Base-by-base conservation (phyloP, 2,329 filamentous ascomycete genomes). In the Aspergillus tamarii region DNA sequence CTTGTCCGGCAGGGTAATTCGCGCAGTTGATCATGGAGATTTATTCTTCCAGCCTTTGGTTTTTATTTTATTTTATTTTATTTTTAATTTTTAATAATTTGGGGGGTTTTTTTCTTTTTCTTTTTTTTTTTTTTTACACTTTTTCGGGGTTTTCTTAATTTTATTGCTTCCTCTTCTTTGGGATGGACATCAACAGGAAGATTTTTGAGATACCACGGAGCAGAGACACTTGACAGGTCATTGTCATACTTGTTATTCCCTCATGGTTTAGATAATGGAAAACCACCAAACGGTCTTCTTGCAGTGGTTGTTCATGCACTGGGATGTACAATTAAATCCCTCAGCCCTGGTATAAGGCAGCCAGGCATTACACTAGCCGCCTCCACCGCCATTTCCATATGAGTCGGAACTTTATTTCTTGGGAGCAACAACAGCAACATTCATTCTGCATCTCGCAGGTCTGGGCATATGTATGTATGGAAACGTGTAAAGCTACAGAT, bases 1-100 rank as follows among this genome's bases (percentile, higher is more conserved):
- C 41, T 57, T 14, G 55, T 63, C 67, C 62, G 48, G 61, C 57
- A 63, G 39, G 66, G 68, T 69, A 69, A 70, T 69, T 70, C 67
- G 68, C 68, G 67, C 68, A 70, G 68, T 56, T 70, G 68, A 70
- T 70, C 67, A 50, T 28, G 48, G 9, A 8, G 21, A 21, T 52
- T 32, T 52, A 28, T 52, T 52, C 28, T n/a, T 32, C 48, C 26
- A 30, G 3, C 16, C 26, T n/a, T 46, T 30, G 16, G 4, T 26
- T 26, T 26, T 26, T 26, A 26, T 48, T 48, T 28, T 48, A 4
- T 46, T 28, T 50, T 19, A 8, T 50, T 28, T 28, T 14, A 3
- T 26, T 26, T 26, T 26, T 26, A 4, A 26, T 26, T 26, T 26
- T 48, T 48, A 30, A n/a, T n/a, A n/a, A n/a, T n/a, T n/a, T n/a